Evolutionary conservation across 495 filamentous ascomycete genomes (phyloP), one percentile per base, ranked within the genome.

Genomic region (Aspergillus egyptiacus): DNA sequence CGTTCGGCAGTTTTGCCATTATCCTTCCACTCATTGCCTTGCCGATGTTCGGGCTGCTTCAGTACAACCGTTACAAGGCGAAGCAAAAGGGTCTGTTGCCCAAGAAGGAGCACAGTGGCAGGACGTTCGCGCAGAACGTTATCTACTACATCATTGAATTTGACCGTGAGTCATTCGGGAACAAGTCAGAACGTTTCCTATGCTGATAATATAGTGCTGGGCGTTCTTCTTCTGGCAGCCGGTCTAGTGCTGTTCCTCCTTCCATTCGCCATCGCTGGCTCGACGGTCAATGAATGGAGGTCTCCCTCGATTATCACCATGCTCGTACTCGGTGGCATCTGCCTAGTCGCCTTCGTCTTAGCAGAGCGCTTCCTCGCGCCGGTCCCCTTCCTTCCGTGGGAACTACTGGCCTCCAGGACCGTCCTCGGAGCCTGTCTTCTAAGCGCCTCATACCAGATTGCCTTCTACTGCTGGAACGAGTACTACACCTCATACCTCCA

Each of bases 401-500:
- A 73, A 18, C 64, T 86, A 0, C 62, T 89, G 17, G 65, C 54
- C 32, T 73, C 83, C 28, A 78, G 82, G 4, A 87, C 83, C 35
- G 74, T 87, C 14, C 52, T 86, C 0, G 80, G 80, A 6, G 79
- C 82, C 8, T 82, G 75, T 37, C 50, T 83, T 1, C 61, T 86
- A 2, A 66, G 80, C 20, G 58, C 80, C 18, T 65, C 65, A 1
- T 66, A 85, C n/a, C 83, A 82, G 47, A 58, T 85, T 53, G 77
- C 75, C 6, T 70, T 60, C 54, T 67, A 66, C 73, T 46, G 55
- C 81, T 77, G 67, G 81, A 69, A 79, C 57, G 64, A 62, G 39
- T 82, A 80, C 64, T 86, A 85, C 64, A 70, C 64, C 25, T 86
- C 82, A 14, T 88, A 81, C 66, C 69, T 91, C 6, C 84, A 87